Evolutionary conservation across 2,329 filamentous ascomycete genomes (phyloP).

Genomic region (Sordariomycetes sp.): DNA sequence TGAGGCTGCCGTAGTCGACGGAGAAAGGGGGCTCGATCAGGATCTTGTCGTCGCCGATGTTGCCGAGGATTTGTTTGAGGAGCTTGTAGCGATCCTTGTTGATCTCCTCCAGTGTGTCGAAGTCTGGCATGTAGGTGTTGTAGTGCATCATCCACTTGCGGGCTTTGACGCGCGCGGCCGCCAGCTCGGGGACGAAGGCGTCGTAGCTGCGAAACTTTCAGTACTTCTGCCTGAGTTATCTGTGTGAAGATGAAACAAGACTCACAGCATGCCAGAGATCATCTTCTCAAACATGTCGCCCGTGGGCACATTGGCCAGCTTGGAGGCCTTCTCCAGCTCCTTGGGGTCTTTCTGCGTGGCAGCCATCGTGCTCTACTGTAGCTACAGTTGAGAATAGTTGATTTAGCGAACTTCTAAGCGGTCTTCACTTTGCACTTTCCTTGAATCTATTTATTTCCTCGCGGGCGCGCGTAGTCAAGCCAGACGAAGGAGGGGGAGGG

Average conservation of each 20-base stretch:
- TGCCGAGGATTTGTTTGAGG: constrained; percentile 39
- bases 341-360: constrained; percentile 1
- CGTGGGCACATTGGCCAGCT: constrained; percentile 41
- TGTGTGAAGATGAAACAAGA: constrained; percentile 1
- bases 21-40: constrained; percentile 49
- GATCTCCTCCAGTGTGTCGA: constrained; percentile 26
- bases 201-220: constrained; percentile 34
- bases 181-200: constrained; percentile 34
- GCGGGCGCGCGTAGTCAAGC: too few relatives aligned
- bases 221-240: neutral
- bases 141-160: constrained; percentile 46
- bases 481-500: too few relatives aligned
- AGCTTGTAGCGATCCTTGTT: constrained; percentile 24
- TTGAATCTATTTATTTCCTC: too few relatives aligned
- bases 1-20: constrained; percentile 54
- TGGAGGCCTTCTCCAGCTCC: constrained; percentile 24
- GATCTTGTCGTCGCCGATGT: constrained; percentile 35
- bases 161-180: constrained; percentile 40
- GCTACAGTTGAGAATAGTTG: too few relatives aligned
- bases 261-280: constrained; percentile 53
- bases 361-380: constrained; percentile 2
- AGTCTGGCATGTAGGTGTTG: constrained; percentile 46
- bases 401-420: too few relatives aligned
- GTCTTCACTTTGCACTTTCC: too few relatives aligned
- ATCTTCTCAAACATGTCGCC: constrained; percentile 55